Conservation (phyloP, 148 eudicot species). For the Amaranthus palmeri region DNA sequence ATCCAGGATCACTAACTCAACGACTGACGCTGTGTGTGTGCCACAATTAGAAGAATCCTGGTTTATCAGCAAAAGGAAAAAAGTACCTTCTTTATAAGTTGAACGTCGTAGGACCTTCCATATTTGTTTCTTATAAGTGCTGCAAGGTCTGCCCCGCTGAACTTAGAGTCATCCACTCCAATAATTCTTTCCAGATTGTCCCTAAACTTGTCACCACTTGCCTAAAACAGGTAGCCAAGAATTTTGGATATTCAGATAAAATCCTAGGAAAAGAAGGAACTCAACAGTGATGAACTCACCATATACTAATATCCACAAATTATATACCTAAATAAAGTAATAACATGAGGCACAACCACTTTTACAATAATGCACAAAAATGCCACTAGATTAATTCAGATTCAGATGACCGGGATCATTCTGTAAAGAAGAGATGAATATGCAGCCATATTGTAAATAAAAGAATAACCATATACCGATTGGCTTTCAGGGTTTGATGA, state of each 20-base stretch:
- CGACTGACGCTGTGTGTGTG: neutral
- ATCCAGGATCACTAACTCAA: neutral
- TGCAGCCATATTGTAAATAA: neutral
- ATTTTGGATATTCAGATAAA: neutral
- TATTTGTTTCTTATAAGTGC: conserved; percentile 81
- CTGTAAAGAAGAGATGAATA: neutral
- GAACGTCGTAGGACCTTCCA: conserved; percentile 95
- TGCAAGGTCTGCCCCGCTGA: conserved; percentile 85
- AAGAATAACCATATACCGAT: conserved; percentile 16
- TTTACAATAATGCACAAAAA: neutral
- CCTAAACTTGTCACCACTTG: conserved; percentile 41
- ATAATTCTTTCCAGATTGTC: conserved; percentile 77
- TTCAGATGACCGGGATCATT: neutral
- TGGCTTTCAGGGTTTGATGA: conserved; percentile 21
- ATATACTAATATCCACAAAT: neutral
- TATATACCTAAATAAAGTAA: neutral
- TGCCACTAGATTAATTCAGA: neutral
- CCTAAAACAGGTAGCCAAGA: conserved; percentile 36
- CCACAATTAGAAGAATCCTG: neutral
- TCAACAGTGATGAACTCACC: neutral
- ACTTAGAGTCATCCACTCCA: conserved; percentile 76
- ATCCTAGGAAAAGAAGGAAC: neutral
- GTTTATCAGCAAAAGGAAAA: conserved; percentile 1
- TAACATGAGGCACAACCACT: neutral
- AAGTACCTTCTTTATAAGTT: conserved; percentile 79